These are phyloP conservation scores for Capronia epimyces DNA, from an alignment of 2,329 filamentous ascomycete genomes.

Conservation along the genomic window DNA sequence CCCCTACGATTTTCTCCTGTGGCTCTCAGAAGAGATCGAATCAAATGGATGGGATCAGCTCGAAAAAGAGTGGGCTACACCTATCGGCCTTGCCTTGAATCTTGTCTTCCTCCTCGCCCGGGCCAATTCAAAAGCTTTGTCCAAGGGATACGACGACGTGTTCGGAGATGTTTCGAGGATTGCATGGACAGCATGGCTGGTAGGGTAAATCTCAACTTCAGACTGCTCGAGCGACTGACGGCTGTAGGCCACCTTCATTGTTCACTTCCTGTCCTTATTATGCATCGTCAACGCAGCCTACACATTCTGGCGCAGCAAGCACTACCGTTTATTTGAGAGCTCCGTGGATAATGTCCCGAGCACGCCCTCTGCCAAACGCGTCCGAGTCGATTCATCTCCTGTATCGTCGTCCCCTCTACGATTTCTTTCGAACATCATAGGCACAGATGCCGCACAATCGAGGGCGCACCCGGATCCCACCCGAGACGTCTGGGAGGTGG, in stretches of 20 bases:
- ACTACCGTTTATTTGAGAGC: constrained; percentile 87
- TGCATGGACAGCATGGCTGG: constrained; percentile 64
- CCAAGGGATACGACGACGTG: constrained; percentile 65
- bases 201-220: constrained; percentile 36
- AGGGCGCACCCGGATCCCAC: constrained; percentile 76
- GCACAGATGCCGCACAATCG: constrained; percentile 66
- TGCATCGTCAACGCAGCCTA: constrained; percentile 74
- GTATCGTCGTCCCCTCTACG: constrained; percentile 71
- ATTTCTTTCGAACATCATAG: constrained; percentile 64
- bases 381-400: constrained; percentile 80
- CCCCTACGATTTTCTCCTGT: constrained; percentile 81
- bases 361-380: constrained; percentile 81
- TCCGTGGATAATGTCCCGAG: constrained; percentile 68
- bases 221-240: not conserved
- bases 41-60: constrained; percentile 83
- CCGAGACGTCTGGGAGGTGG: constrained; percentile 89
- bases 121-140: constrained; percentile 61
- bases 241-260: constrained; percentile 60
- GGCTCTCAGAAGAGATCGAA: constrained; percentile 88
- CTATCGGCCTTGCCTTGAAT: constrained; percentile 71
- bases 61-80: constrained; percentile 64
- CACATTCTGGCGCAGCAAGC: constrained; percentile 72
- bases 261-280: constrained; percentile 62
- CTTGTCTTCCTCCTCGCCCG: constrained; percentile 74
- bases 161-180: constrained; percentile 64